Conservation (phyloP, 1,284 basidiomycete genomes). For the Cryptococcus sp. region DNA sequence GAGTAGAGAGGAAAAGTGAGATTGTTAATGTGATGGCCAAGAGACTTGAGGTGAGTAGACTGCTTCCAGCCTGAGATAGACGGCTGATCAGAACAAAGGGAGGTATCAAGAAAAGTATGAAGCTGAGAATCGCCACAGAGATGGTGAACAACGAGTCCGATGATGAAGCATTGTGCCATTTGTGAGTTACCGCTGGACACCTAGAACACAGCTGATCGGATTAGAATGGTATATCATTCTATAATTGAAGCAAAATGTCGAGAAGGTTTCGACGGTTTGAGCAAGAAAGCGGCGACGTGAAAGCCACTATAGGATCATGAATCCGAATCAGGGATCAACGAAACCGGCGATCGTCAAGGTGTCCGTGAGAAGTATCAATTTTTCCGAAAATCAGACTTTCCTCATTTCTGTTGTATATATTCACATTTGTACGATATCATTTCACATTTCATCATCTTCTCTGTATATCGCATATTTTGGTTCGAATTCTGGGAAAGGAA, state of each 20-base stretch:
- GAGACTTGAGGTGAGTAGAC: slow-evolving; percentile 15
- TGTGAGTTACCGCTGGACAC: slow-evolving; percentile 1
- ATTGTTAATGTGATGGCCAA: slow-evolving; percentile 14
- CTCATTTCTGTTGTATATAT: no score
- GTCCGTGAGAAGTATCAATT: no score
- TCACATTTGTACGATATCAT: no score
- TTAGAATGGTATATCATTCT: neutral
- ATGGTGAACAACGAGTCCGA: slow-evolving; percentile 2
- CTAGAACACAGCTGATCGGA: neutral
- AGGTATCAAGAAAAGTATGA: slow-evolving; percentile 2
- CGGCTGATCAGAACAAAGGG: neutral
- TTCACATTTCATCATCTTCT: no score
- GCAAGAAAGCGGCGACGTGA: no score
- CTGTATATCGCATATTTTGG: no score
- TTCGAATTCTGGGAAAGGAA: no score
- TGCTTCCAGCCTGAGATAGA: neutral
- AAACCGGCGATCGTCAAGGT: no score
- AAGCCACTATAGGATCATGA: no score
- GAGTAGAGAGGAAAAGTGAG: slow-evolving; percentile 14
- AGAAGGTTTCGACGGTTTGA: neutral
- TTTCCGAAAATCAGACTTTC: no score
- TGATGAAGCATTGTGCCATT: neutral
- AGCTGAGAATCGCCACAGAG: neutral
- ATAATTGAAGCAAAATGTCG: neutral
- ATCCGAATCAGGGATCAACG: no score